Evolutionary conservation across 306 rosid genomes (phyloP).

Genomic region (Clitoria ternatea): DNA sequence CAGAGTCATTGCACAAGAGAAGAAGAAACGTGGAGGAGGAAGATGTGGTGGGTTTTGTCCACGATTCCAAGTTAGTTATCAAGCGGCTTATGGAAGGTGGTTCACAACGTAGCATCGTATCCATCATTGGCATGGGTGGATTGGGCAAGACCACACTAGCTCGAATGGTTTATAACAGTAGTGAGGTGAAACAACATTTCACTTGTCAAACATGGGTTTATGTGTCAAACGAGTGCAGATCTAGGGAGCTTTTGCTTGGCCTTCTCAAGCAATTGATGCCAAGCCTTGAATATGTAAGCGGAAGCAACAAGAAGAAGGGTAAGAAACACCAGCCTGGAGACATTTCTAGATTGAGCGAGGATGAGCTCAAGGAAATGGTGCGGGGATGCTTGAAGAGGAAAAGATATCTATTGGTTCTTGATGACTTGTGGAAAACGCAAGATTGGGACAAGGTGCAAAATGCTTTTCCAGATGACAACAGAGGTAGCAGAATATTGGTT

Average conservation of each 20-base stretch:
- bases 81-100: background rate
- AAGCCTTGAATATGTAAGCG: background rate
- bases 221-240: constrained; percentile 14
- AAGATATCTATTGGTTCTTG: constrained; percentile 12
- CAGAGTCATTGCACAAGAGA: background rate
- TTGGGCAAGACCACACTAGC: constrained; percentile 26
- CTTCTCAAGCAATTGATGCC: background rate
- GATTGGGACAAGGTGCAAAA: constrained; percentile 1
- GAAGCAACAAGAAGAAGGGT: background rate
- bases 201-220: background rate
- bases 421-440: constrained; percentile 1
- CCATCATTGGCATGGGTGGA: constrained; percentile 19
- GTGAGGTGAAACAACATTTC: background rate
- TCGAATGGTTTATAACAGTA: background rate
- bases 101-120: background rate
- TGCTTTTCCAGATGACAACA: background rate
- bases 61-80: background rate
- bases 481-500: constrained; percentile 23
- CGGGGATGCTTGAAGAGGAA: background rate
- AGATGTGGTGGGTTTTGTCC: background rate
- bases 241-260: background rate
- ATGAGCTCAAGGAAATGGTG: background rate
- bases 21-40: constrained; percentile 20
- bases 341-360: background rate
- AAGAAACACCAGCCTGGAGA: background rate